These are phyloP conservation scores for Geranium incanum DNA, from an alignment of 441 rosid species.

Conservation along the genomic window DNA sequence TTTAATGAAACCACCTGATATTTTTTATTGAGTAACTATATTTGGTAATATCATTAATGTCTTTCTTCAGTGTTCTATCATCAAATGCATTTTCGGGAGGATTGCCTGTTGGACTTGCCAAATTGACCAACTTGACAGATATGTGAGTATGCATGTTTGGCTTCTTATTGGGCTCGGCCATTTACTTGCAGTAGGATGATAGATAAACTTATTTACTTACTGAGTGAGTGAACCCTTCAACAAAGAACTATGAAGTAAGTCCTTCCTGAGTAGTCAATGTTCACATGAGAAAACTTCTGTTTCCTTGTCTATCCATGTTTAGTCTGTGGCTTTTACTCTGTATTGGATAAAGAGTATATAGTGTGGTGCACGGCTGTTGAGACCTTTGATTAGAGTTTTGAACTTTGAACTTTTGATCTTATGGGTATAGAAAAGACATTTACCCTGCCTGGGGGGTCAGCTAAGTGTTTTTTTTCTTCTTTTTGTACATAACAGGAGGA, in stretches of 20 bases:
- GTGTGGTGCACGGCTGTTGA: background rate
- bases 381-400: background rate
- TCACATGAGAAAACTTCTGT: background rate
- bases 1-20: background rate
- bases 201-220: background rate
- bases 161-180: background rate
- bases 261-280: background rate
- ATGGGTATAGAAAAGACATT: background rate
- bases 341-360: background rate
- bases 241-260: too few species aligned
- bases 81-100: conserved; percentile 67
- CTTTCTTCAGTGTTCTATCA: conserved; percentile 41
- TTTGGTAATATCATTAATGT: conserved; percentile 8
- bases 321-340: background rate
- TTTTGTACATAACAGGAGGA: conserved; percentile 43
- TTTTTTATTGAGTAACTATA: conserved; percentile 3
- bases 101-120: conserved; percentile 43
- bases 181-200: background rate
- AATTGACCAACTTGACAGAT: conserved; percentile 58
- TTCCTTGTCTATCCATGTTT: background rate
- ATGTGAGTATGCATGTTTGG: conserved; percentile 40
- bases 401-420: background rate
- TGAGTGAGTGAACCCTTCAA: background rate
- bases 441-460: background rate
- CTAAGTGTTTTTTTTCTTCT: conserved; percentile 8